Conservation (phyloP, 768 basidiomycete species). For the Clitopilus passeckerianus region DNA sequence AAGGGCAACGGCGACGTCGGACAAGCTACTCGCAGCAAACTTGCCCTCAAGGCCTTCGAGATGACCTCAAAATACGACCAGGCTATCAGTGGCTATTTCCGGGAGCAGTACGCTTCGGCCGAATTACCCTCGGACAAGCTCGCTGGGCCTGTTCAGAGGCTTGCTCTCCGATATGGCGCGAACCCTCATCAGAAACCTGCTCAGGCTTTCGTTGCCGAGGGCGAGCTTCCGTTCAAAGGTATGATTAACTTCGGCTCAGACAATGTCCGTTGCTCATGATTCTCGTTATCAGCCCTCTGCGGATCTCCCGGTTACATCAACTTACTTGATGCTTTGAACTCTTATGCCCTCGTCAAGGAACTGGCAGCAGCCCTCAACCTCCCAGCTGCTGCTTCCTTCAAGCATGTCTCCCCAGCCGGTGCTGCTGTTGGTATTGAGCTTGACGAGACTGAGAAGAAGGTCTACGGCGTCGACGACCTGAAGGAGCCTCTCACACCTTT, state of each 20-base stretch:
- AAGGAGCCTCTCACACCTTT: slow-evolving; percentile 86
- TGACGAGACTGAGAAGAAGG: slow-evolving; percentile 80
- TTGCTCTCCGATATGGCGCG: slow-evolving; percentile 89
- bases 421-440: slow-evolving; percentile 89
- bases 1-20: slow-evolving; percentile 72
- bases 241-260: slow-evolving; percentile 1
- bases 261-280: background rate
- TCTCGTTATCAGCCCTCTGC: slow-evolving; percentile 58
- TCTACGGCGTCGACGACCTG: slow-evolving; percentile 94
- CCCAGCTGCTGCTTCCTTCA: slow-evolving; percentile 98
- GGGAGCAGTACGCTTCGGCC: slow-evolving; percentile 90
- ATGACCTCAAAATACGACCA: slow-evolving; percentile 94
- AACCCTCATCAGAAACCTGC: slow-evolving; percentile 99
- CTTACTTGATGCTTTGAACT: slow-evolving; percentile 94
- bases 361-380: slow-evolving; percentile 81
- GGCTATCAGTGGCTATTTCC: slow-evolving; percentile 94
- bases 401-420: slow-evolving; percentile 98
- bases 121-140: slow-evolving; percentile 58
- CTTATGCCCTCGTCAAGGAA: slow-evolving; percentile 93
- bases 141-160: slow-evolving; percentile 72
- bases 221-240: slow-evolving; percentile 94
- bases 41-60: slow-evolving; percentile 97
- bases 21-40: slow-evolving; percentile 62
- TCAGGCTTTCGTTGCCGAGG: slow-evolving; percentile 87
- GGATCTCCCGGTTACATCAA: slow-evolving; percentile 99